phyloP scores from a whole-genome alignment of 345 rosid species.

The Lumnitzera littorea region DNA sequence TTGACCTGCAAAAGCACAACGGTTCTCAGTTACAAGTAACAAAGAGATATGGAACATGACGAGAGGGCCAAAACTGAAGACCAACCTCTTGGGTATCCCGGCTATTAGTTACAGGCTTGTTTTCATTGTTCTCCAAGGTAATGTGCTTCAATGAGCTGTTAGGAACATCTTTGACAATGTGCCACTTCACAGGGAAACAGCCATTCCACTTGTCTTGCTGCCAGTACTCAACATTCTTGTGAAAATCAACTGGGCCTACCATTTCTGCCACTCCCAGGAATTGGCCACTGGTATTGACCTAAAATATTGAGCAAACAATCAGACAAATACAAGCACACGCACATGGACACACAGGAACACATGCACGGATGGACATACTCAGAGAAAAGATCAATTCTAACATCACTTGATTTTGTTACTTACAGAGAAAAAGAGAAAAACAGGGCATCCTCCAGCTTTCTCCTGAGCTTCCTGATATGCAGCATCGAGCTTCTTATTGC shows the following conservation, averaged over 20 bases:
- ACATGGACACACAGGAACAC: not conserved
- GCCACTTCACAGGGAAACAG: constrained; percentile 91
- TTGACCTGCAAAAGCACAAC: constrained; percentile 36
- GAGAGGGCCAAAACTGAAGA: not conserved
- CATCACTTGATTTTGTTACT: constrained; percentile 4
- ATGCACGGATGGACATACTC: not conserved
- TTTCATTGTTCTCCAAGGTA: constrained; percentile 90
- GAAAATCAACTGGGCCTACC: constrained; percentile 81
- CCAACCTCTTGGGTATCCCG: constrained; percentile 92
- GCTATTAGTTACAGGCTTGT: constrained; percentile 92
- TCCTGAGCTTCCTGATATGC: constrained; percentile 78
- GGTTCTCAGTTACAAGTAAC: not conserved
- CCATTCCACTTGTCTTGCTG: constrained; percentile 99
- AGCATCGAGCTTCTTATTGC: constrained; percentile 91
- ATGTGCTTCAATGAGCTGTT: constrained; percentile 82
- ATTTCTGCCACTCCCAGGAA: constrained; percentile 95
- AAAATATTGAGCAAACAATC: not conserved
- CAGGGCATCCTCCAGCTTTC: constrained; percentile 63
- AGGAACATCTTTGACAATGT: constrained; percentile 88
- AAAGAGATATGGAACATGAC: not conserved
- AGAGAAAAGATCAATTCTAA: no score
- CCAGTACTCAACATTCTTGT: constrained; percentile 77
- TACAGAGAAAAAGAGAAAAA: constrained; percentile 86
- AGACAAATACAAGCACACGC: not conserved
- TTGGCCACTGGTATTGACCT: constrained; percentile 97